Evolutionary conservation across 2,329 filamentous ascomycete genomes (phyloP).

Genomic region (Penicillium sp.): DNA sequence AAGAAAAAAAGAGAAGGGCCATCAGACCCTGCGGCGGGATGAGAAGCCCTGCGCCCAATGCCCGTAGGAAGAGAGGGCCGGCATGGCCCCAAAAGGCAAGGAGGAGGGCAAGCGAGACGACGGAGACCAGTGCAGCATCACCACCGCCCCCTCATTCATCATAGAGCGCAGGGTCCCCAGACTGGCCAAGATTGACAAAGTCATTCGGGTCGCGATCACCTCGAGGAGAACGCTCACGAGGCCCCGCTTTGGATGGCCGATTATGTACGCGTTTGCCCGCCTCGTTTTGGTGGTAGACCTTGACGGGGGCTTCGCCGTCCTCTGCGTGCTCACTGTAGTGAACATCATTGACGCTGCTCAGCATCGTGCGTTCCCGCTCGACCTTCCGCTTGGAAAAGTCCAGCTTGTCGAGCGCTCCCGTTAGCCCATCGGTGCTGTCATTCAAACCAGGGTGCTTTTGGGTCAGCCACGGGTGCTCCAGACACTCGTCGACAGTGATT

Average conservation of each 20-base stretch:
- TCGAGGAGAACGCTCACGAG: slow-evolving; percentile 58
- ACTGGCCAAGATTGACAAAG: slow-evolving; percentile 79
- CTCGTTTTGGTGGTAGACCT: slow-evolving; percentile 69
- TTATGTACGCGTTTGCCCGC: slow-evolving; percentile 43
- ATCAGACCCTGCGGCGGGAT: no score
- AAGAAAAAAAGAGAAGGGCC: no score
- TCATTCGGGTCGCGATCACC: slow-evolving; percentile 63
- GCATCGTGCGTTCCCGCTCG: slow-evolving; percentile 73
- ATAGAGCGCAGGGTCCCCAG: slow-evolving; percentile 75
- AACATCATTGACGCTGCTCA: slow-evolving; percentile 75
- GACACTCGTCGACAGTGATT: slow-evolving; percentile 82
- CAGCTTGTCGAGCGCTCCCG: slow-evolving; percentile 73
- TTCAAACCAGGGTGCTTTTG: slow-evolving; percentile 55
- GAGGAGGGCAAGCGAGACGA: no score
- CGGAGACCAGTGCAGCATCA: no score
- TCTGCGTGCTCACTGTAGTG: slow-evolving; percentile 54
- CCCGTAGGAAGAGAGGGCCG: no score
- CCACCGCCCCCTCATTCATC: slow-evolving; percentile 40
- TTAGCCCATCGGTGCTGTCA: slow-evolving; percentile 88
- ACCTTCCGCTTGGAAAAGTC: slow-evolving; percentile 80
- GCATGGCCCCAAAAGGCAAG: no score
- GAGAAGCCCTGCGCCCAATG: no score
- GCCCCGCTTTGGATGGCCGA: slow-evolving; percentile 27
- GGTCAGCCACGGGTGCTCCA: slow-evolving; percentile 85
- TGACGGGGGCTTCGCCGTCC: slow-evolving; percentile 55